A percentile compares a stretch with the other conserved stretches of the same genome.
Conservation (phyloP, 1,139 yeast species). For the Yamadazyma aaseri region DNA sequence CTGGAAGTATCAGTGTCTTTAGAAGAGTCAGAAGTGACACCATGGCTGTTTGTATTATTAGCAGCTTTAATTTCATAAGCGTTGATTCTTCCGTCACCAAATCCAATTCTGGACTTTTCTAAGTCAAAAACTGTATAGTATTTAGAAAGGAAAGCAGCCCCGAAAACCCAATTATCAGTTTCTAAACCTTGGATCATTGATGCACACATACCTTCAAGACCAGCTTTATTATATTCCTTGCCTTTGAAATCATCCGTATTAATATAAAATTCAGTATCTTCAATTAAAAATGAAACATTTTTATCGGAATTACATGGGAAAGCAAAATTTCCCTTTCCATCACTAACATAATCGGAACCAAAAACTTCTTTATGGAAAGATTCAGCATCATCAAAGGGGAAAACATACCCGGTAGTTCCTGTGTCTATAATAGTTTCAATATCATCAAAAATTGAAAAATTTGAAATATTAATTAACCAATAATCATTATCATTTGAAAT, state of each 20-base stretch:
- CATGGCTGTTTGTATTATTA: not conserved
- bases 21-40: not conserved
- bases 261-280: slow-evolving; percentile 45
- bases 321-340: slow-evolving; percentile 57
- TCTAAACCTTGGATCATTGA: slow-evolving; percentile 61
- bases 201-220: slow-evolving; percentile 54
- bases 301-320: slow-evolving; percentile 49
- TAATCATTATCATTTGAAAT: slow-evolving; percentile 38
- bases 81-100: slow-evolving; percentile 22
- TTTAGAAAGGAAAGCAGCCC: slow-evolving; percentile 58
- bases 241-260: slow-evolving; percentile 49
- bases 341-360: slow-evolving; percentile 50
- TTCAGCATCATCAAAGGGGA: slow-evolving; percentile 58
- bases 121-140: slow-evolving; percentile 62
- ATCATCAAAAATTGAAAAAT: slow-evolving; percentile 17
- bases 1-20: not conserved
- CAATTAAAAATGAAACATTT: slow-evolving; percentile 38
- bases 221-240: slow-evolving; percentile 34
- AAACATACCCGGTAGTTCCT: slow-evolving; percentile 62
- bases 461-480: slow-evolving; percentile 50
- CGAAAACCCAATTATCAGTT: slow-evolving; percentile 47
- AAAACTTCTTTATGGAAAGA: slow-evolving; percentile 44
- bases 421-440: slow-evolving; percentile 56
- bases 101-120: slow-evolving; percentile 49
- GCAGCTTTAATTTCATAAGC: not conserved